A percentile compares a stretch with the other conserved stretches of the same genome.
Evolutionary conservation across 2,329 filamentous ascomycete species (phyloP).

Genomic region (Cytospora chrysosperma): DNA sequence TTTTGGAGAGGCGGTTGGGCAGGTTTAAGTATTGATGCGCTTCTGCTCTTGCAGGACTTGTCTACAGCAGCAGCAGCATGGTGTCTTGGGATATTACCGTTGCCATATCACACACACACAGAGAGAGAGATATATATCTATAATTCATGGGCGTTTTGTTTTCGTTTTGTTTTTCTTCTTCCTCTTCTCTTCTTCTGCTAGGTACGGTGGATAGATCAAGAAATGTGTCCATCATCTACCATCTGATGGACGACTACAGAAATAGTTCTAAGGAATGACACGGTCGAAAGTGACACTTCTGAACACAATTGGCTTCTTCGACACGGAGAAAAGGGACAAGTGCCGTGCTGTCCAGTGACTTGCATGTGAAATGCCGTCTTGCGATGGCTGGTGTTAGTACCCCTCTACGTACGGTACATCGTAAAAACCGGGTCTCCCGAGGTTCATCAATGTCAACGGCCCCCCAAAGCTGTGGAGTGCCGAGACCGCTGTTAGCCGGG

Average conservation of each 20-base stretch:
- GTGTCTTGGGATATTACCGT: slow-evolving; percentile 1
- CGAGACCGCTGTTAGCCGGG: slow-evolving; percentile 38
- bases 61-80: background rate
- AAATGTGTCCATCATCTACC: background rate
- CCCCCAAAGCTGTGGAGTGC: slow-evolving; percentile 4
- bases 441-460: too few relatives aligned
- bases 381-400: background rate
- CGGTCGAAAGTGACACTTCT: background rate
- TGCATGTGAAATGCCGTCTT: slow-evolving; percentile 11
- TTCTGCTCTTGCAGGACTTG: background rate
- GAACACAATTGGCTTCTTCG: background rate
- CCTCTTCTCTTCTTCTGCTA: background rate
- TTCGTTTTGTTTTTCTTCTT: too few relatives aligned
- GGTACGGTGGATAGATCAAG: slow-evolving; percentile 8
- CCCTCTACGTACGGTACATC: background rate
- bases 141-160: slow-evolving; percentile 8
- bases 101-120: slow-evolving; percentile 5
- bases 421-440: background rate
- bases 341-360: background rate
- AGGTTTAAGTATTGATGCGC: too few relatives aligned
- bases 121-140: too few relatives aligned
- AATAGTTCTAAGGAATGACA: background rate
- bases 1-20: background rate
- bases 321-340: too few relatives aligned
- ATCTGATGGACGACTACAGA: background rate